Conservation (phyloP, 2,329 filamentous ascomycete genomes). For the Dactylonectria estremocensis region DNA sequence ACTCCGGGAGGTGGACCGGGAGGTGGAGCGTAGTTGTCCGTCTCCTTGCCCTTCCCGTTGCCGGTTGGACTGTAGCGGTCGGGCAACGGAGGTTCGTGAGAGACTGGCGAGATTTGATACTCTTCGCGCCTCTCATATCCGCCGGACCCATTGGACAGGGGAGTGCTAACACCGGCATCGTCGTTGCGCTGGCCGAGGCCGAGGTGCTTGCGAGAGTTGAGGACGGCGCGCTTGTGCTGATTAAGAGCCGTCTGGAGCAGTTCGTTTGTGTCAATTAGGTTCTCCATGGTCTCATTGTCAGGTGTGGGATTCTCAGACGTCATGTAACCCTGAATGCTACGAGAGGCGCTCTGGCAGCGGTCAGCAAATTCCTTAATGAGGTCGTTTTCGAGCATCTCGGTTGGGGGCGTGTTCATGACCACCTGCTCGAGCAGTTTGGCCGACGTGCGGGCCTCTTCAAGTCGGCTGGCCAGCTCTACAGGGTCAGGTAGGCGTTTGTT, state of each 20-base stretch:
- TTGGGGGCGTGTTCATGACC: constrained; percentile 84
- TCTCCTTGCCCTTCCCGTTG: constrained; percentile 55
- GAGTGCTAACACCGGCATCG: constrained; percentile 48
- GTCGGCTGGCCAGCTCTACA: constrained; percentile 83
- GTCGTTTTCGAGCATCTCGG: constrained; percentile 86
- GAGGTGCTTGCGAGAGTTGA: constrained; percentile 72
- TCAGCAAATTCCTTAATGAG: constrained; percentile 93
- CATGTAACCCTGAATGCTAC: constrained; percentile 90
- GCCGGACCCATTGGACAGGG: constrained; percentile 51
- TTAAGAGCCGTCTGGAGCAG: constrained; percentile 86
- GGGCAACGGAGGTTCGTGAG: constrained; percentile 28
- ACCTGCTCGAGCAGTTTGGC: constrained; percentile 94
- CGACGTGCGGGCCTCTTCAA: constrained; percentile 92
- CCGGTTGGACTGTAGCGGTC: constrained; percentile 31
- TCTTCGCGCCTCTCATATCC: constrained; percentile 35
- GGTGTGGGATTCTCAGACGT: constrained; percentile 82
- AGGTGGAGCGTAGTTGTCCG: constrained; percentile 47
- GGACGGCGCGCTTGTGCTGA: constrained; percentile 85
- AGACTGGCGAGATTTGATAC: constrained; percentile 35
- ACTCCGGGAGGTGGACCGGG: constrained; percentile 44
- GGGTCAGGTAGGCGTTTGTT: constrained; percentile 74
- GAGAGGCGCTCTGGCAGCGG: constrained; percentile 85
- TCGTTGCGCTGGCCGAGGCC: constrained; percentile 55
- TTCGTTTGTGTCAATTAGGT: constrained; percentile 94
- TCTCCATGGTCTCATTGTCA: constrained; percentile 95